Percentiles rank a stretch among this genome's conserved stretches.
Conservation (phyloP, 2,329 filamentous ascomycete species). For the Penicillium freii region DNA sequence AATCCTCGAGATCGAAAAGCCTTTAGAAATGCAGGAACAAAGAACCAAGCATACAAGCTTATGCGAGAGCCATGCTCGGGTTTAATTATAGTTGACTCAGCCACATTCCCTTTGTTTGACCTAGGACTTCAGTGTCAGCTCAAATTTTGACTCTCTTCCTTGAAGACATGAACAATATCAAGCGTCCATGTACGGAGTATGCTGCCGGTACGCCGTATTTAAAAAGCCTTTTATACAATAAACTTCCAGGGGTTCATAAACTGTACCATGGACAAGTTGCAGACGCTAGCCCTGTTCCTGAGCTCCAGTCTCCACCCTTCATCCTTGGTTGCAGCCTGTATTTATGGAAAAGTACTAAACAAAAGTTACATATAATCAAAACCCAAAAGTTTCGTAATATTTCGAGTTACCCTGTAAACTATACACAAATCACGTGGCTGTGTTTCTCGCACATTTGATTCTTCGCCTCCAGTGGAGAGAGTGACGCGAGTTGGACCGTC, state of each 20-base stretch:
- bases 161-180: background rate
- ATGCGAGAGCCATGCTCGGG: background rate
- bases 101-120: background rate
- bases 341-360: background rate
- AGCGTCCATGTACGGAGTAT: background rate
- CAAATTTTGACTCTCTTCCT: background rate
- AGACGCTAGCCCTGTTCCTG: slow-evolving; percentile 35
- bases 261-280: slow-evolving; percentile 17
- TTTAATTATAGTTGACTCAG: background rate
- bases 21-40: background rate
- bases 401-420: background rate
- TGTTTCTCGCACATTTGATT: background rate
- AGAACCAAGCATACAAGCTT: background rate
- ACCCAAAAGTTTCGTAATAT: background rate
- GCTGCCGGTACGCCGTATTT: background rate
- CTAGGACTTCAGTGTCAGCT: background rate
- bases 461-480: background rate
- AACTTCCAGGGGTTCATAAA: slow-evolving; percentile 16
- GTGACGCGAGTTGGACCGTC: background rate
- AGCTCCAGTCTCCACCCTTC: slow-evolving; percentile 15
- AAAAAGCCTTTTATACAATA: background rate
- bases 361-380: background rate
- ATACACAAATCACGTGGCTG: slow-evolving; percentile 8
- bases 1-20: background rate
- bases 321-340: slow-evolving; percentile 13